phyloP scores from a whole-genome alignment of 352 stramenopile species.

The Phytopythium mirpurense region DNA sequence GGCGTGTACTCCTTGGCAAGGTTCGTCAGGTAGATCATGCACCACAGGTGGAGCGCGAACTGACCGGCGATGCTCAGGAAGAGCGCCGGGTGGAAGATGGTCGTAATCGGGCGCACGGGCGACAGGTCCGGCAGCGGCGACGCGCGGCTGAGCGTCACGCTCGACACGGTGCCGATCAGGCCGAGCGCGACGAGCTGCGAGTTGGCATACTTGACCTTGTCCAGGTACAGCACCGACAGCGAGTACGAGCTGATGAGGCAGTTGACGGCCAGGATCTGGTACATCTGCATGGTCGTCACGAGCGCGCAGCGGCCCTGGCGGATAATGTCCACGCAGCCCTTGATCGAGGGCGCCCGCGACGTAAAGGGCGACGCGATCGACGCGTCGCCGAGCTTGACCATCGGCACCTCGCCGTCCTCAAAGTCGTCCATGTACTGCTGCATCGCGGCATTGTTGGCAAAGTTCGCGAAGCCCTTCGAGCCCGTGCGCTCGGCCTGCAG shows the following conservation, averaged over 20 bases:
- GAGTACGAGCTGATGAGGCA: slow-evolving; percentile 98
- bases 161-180: slow-evolving; percentile 84
- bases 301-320: slow-evolving; percentile 98
- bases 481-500: slow-evolving; percentile 63
- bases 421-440: slow-evolving; percentile 90
- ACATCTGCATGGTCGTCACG: slow-evolving; percentile 99
- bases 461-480: slow-evolving; percentile 81
- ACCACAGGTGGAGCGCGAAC: slow-evolving; percentile 93
- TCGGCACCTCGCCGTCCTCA: slow-evolving; percentile 89
- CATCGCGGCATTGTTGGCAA: slow-evolving; percentile 85
- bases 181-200: slow-evolving; percentile 91
- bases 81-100: slow-evolving; percentile 94
- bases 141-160: slow-evolving; percentile 84
- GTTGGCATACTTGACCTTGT: slow-evolving; percentile 99
- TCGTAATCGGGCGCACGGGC: slow-evolving; percentile 89
- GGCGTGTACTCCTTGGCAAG: slow-evolving; percentile 89
- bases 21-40: slow-evolving; percentile 91
- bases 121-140: slow-evolving; percentile 94
- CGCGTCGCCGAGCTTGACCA: slow-evolving; percentile 98
- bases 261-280: slow-evolving; percentile 98
- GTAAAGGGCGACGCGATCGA: slow-evolving; percentile 99
- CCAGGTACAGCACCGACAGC: slow-evolving; percentile 97
- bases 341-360: slow-evolving; percentile 89
- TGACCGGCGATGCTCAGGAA: slow-evolving; percentile 94
- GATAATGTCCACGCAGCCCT: slow-evolving; percentile 94